Conservation (phyloP, 2,329 filamentous ascomycete species). For the Fusarium buharicum region DNA sequence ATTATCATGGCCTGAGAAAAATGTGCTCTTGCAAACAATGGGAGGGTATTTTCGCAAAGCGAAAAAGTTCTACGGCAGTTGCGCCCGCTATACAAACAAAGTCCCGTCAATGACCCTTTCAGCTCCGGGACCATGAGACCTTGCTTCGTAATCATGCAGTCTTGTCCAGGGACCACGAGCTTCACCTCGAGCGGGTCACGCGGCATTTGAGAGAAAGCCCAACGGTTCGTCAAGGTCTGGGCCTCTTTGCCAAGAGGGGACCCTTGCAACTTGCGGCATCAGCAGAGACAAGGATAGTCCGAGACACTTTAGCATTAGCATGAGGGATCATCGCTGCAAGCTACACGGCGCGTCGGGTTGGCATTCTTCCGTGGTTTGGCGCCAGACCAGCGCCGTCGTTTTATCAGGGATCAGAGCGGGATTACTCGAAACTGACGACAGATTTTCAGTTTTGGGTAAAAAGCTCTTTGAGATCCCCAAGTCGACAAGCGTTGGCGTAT, state of each 20-base stretch:
- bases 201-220: constrained; percentile 27
- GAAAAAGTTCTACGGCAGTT: constrained; percentile 4
- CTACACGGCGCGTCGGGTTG: constrained; percentile 5
- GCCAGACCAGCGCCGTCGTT: neutral
- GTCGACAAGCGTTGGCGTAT: constrained; percentile 14
- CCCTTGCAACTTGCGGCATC: neutral
- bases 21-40: constrained; percentile 5
- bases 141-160: constrained; percentile 13
- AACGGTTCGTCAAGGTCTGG: constrained; percentile 27
- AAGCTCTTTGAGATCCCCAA: constrained; percentile 19
- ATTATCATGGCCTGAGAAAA: constrained; percentile 26
- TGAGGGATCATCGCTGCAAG: constrained; percentile 30
- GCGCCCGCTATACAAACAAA: neutral
- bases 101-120: constrained; percentile 10
- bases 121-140: constrained; percentile 29
- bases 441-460: neutral
- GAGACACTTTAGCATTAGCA: constrained; percentile 14
- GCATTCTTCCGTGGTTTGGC: constrained; percentile 27
- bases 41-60: neutral
- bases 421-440: constrained; percentile 10
- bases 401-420: constrained; percentile 6
- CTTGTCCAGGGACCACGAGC: constrained; percentile 19
- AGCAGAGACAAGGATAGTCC: constrained; percentile 8
- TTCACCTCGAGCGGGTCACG: constrained; percentile 29
- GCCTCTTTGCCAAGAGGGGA: constrained; percentile 17